A percentile compares a stretch with the other conserved stretches of the same genome.
Conservation (phyloP, 1,284 basidiomycete genomes). For the Fomitopsis betulina region DNA sequence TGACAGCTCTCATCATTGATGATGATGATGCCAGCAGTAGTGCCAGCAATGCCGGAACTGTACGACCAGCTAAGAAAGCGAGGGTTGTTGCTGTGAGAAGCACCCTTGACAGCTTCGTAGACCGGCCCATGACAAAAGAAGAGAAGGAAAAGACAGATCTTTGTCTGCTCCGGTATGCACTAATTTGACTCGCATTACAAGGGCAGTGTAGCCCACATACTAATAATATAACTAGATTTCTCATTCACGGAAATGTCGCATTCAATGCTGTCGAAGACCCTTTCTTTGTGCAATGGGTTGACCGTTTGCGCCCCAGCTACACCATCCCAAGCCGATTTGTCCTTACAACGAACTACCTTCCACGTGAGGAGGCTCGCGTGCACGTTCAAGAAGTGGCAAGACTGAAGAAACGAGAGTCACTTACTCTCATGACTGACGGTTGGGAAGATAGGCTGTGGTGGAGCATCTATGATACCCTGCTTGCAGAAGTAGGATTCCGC, state of each 20-base stretch:
- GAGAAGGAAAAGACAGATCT: conserved; percentile 2
- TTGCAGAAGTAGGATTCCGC: conserved; percentile 14
- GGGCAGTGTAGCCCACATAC: neutral
- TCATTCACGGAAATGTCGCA: conserved; percentile 6
- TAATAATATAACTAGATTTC: neutral
- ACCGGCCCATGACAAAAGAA: neutral
- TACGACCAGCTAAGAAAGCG: too few relatives aligned
- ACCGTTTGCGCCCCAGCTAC: conserved; percentile 5
- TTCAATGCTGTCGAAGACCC: conserved; percentile 1
- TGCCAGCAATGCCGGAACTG: too few relatives aligned
- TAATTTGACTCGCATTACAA: conserved; percentile 2
- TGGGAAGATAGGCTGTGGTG: conserved; percentile 23
- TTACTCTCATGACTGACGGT: conserved; percentile 24
- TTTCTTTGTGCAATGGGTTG: neutral
- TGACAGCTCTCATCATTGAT: neutral
- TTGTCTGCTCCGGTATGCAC: neutral
- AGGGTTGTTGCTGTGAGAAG: neutral
- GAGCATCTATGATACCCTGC: conserved; percentile 23
- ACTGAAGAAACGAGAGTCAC: conserved; percentile 10
- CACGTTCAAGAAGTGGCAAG: conserved; percentile 13
- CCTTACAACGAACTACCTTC: conserved; percentile 14
- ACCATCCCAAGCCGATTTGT: conserved; percentile 11
- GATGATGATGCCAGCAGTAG: neutral
- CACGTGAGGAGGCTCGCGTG: conserved; percentile 16
- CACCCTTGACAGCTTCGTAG: neutral